Percentiles rank a stretch among this genome's conserved stretches.
Conservation (phyloP, 352 stramenopile species). For the Pythium sp. region DNA sequence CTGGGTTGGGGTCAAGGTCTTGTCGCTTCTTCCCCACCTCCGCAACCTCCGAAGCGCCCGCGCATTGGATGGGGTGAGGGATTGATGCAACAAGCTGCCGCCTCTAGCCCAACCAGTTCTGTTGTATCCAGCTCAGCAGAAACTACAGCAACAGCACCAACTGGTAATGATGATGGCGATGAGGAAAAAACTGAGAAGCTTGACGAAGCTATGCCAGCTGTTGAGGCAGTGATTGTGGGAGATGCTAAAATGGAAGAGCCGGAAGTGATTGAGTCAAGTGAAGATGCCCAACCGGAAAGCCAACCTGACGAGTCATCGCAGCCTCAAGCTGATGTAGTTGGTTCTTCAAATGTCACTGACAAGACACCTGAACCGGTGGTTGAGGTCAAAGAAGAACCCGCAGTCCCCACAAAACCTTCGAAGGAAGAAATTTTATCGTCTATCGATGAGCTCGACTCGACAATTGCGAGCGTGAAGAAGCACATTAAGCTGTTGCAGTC, state of each 20-base stretch:
- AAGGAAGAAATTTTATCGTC: slow-evolving; percentile 82
- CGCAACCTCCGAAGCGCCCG: slow-evolving; percentile 60
- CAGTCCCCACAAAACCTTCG: slow-evolving; percentile 27
- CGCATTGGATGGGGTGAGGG: slow-evolving; percentile 82
- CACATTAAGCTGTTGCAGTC: slow-evolving; percentile 56
- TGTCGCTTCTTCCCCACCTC: slow-evolving; percentile 55
- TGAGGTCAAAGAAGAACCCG: slow-evolving; percentile 14
- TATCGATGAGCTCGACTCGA: slow-evolving; percentile 73
- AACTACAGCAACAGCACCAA: neutral
- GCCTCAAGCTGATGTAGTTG: neutral
- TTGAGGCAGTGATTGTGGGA: neutral
- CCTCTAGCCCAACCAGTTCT: slow-evolving; percentile 11
- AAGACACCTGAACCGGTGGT: neutral
- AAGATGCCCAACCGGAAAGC: neutral
- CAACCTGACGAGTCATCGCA: neutral
- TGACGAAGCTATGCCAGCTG: slow-evolving; percentile 1
- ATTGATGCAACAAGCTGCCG: slow-evolving; percentile 38
- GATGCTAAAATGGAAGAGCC: slow-evolving; percentile 12
- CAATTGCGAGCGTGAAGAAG: slow-evolving; percentile 68
- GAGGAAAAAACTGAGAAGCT: neutral
- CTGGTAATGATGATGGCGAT: neutral
- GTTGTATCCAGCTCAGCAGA: slow-evolving; percentile 14
- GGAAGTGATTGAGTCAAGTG: neutral
- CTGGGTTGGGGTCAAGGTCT: slow-evolving; percentile 84
- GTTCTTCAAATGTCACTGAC: neutral